Percentiles rank a stretch among this genome's conserved stretches.
These are phyloP conservation scores for Tetrapyrgos nigripes DNA, from an alignment of 1,284 basidiomycete species.

Conservation along the genomic window DNA sequence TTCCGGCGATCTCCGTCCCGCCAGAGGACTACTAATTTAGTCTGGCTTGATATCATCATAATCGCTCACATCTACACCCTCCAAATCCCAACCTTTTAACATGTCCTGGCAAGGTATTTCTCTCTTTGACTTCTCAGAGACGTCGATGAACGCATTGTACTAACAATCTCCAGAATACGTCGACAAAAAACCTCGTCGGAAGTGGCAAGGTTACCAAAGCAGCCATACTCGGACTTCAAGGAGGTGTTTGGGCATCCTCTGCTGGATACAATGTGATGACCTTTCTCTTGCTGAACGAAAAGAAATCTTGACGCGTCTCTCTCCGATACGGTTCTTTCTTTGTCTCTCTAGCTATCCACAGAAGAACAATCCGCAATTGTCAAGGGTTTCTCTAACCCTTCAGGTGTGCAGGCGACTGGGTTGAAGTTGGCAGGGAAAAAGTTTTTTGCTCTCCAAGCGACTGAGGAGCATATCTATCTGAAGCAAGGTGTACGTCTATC, in stretches of 20 bases:
- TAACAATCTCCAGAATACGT: constrained; percentile 72
- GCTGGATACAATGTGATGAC: constrained; percentile 75
- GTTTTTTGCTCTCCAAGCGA: constrained; percentile 78
- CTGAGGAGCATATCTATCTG: constrained; percentile 72
- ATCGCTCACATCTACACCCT: constrained; percentile 6
- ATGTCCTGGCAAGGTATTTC: constrained; percentile 62
- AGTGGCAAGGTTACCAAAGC: constrained; percentile 79
- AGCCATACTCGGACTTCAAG: constrained; percentile 86
- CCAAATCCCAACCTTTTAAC: constrained; percentile 6
- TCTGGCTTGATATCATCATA: not conserved
- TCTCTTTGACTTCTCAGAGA: not conserved
- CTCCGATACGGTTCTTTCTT: not conserved
- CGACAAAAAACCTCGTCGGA: constrained; percentile 84
- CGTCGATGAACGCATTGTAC: not conserved
- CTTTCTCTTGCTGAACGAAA: constrained; percentile 11
- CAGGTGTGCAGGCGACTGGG: constrained; percentile 60
- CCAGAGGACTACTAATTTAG: not conserved
- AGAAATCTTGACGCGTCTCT: not conserved
- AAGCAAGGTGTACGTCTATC: constrained; percentile 75
- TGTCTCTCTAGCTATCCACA: constrained; percentile 62
- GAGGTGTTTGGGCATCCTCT: constrained; percentile 89
- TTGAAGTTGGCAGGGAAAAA: constrained; percentile 79
- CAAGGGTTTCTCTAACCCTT: constrained; percentile 57
- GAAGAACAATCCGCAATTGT: constrained; percentile 80
- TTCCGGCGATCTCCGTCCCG: constrained; percentile 15